phyloP scores from a whole-genome alignment of 179 eudicot species.

The Silene vulgaris region DNA sequence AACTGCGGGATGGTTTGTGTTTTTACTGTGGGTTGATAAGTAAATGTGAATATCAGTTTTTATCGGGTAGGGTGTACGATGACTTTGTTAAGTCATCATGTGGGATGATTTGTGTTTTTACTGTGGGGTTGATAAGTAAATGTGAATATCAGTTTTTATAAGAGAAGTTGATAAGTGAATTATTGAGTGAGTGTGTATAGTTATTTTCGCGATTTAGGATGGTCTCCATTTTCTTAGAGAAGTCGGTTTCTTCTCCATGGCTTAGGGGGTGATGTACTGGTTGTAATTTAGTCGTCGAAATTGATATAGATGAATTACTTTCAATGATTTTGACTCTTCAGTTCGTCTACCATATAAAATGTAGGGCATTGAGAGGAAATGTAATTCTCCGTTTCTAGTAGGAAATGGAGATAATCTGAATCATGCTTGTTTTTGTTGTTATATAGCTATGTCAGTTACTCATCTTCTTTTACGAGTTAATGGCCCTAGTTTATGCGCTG shows the following conservation, averaged over 20 bases:
- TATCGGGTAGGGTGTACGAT: background rate
- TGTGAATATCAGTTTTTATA: slow-evolving; percentile 1
- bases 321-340: background rate
- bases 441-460: background rate
- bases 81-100: too few relatives aligned
- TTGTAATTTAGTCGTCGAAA: too few relatives aligned
- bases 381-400: background rate
- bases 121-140: slow-evolving; percentile 9
- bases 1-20: background rate
- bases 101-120: background rate
- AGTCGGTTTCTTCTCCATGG: too few relatives aligned
- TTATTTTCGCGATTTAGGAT: background rate
- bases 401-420: background rate
- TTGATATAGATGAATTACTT: too few relatives aligned
- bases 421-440: background rate
- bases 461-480: background rate
- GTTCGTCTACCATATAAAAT: background rate
- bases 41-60: slow-evolving; percentile 10
- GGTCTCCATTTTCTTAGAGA: too few relatives aligned
- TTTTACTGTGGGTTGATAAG: slow-evolving; percentile 10
- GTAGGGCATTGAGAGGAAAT: background rate
- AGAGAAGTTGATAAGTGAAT: slow-evolving; percentile 1
- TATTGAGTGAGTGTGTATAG: background rate
- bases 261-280: too few relatives aligned
- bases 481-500: too few relatives aligned